Conservation (phyloP, 208 protist species). For the Borovskyia barvae region DNA sequence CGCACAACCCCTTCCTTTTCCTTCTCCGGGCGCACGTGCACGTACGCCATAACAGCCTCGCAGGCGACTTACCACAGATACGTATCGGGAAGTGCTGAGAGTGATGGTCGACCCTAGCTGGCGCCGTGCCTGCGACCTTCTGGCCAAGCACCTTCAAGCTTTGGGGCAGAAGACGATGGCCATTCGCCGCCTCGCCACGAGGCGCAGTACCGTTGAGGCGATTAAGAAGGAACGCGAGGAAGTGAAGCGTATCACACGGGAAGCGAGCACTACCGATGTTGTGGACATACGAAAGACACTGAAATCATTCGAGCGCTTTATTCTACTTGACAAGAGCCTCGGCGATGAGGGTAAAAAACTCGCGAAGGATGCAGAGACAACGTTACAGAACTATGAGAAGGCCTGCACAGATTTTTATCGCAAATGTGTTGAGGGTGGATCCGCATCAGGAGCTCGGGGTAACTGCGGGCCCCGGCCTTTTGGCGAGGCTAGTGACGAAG, state of each 20-base stretch:
- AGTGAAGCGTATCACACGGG: constrained; percentile 55
- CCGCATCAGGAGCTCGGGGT: constrained; percentile 33
- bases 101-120: constrained; percentile 44
- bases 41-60: too few relatives aligned
- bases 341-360: constrained; percentile 69
- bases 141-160: constrained; percentile 52
- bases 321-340: constrained; percentile 60
- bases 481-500: constrained; percentile 34
- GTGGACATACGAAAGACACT: constrained; percentile 67
- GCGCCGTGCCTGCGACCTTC: constrained; percentile 62
- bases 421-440: constrained; percentile 74
- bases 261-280: constrained; percentile 64
- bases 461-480: constrained; percentile 7
- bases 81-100: too few relatives aligned
- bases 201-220: constrained; percentile 56
- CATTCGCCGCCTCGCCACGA: constrained; percentile 78
- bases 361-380: constrained; percentile 61
- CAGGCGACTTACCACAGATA: too few relatives aligned
- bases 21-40: too few relatives aligned
- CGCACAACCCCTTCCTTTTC: too few relatives aligned
- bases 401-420: constrained; percentile 85
- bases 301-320: constrained; percentile 69
- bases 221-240: constrained; percentile 76
- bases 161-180: constrained; percentile 60
- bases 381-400: constrained; percentile 66